These are phyloP conservation scores for Lactarius sp. DNA, from an alignment of 768 basidiomycete species.

Conservation along the genomic window DNA sequence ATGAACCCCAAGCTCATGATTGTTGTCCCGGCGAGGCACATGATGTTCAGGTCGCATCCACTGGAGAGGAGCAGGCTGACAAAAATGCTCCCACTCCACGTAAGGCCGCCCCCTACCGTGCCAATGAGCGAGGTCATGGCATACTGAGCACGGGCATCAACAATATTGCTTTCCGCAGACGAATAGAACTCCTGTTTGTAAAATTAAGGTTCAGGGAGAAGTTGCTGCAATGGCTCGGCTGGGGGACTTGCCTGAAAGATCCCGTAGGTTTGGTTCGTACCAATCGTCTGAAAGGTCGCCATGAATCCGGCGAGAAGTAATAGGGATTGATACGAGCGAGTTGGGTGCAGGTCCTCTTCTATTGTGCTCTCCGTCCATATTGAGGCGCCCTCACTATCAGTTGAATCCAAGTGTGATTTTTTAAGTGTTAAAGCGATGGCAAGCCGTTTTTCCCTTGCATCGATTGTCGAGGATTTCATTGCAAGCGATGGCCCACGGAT, in stretches of 20 bases:
- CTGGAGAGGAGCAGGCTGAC: slow-evolving; percentile 39
- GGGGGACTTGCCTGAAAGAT: slow-evolving; percentile 37
- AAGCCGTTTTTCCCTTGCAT: background rate
- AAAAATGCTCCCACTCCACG: slow-evolving; percentile 44
- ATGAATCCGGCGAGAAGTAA: slow-evolving; percentile 40
- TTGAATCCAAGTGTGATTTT: background rate
- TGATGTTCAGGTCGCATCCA: slow-evolving; percentile 32
- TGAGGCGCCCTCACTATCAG: background rate
- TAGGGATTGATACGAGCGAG: slow-evolving; percentile 35
- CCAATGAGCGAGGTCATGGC: slow-evolving; percentile 41
- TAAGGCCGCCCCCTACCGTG: slow-evolving; percentile 41
- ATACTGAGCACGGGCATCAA: slow-evolving; percentile 36
- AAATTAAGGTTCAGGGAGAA: background rate
- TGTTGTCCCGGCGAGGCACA: slow-evolving; percentile 36
- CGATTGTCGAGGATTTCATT: background rate
- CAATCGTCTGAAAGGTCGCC: slow-evolving; percentile 45
- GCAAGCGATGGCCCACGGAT: background rate
- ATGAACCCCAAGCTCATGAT: slow-evolving; percentile 42
- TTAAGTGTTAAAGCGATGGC: no score
- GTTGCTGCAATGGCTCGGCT: background rate
- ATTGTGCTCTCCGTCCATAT: background rate
- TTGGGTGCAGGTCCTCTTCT: slow-evolving; percentile 26
- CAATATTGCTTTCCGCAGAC: slow-evolving; percentile 35
- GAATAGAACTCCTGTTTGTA: slow-evolving; percentile 41
- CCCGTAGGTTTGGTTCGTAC: slow-evolving; percentile 40